These are phyloP conservation scores for Pichia sp. DNA, from an alignment of 1,139 yeast species.

Conservation along the genomic window DNA sequence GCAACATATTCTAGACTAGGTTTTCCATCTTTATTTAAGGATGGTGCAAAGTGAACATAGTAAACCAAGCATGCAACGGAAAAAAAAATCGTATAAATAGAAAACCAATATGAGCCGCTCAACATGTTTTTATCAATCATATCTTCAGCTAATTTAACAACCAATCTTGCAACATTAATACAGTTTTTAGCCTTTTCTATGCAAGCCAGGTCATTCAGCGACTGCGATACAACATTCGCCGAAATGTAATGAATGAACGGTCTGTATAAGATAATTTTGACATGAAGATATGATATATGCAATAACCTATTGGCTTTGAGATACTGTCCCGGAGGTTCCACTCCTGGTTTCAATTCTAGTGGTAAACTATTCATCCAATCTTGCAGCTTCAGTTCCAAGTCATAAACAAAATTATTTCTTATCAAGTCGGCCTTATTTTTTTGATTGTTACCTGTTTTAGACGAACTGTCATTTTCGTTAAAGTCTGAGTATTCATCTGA, in stretches of 20 bases:
- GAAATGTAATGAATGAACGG: constrained; percentile 85
- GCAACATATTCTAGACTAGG: constrained; percentile 45
- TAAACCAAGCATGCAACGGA: constrained; percentile 83
- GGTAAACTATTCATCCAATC: constrained; percentile 74
- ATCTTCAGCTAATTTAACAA: constrained; percentile 75
- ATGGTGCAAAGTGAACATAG: constrained; percentile 69
- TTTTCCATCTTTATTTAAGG: constrained; percentile 39
- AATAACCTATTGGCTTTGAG: constrained; percentile 68
- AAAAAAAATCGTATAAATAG: constrained; percentile 85
- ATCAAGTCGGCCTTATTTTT: constrained; percentile 17
- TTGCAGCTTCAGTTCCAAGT: constrained; percentile 64
- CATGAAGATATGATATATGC: constrained; percentile 73
- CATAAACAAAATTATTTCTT: constrained; percentile 59
- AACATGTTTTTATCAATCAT: constrained; percentile 68
- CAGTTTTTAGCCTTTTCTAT: constrained; percentile 77
- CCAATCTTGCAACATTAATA: constrained; percentile 77
- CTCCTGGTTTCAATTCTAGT: constrained; percentile 63
- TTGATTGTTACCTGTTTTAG: not conserved
- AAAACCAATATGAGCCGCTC: constrained; percentile 90
- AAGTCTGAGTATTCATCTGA: not conserved
- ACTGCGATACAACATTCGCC: constrained; percentile 23
- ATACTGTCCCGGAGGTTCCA: constrained; percentile 60
- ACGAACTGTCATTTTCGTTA: not conserved
- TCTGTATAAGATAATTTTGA: constrained; percentile 77
- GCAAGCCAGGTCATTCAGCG: constrained; percentile 36